These are phyloP conservation scores for Lactarius akahatsu DNA, from an alignment of 768 basidiomycete genomes.

Conservation along the genomic window DNA sequence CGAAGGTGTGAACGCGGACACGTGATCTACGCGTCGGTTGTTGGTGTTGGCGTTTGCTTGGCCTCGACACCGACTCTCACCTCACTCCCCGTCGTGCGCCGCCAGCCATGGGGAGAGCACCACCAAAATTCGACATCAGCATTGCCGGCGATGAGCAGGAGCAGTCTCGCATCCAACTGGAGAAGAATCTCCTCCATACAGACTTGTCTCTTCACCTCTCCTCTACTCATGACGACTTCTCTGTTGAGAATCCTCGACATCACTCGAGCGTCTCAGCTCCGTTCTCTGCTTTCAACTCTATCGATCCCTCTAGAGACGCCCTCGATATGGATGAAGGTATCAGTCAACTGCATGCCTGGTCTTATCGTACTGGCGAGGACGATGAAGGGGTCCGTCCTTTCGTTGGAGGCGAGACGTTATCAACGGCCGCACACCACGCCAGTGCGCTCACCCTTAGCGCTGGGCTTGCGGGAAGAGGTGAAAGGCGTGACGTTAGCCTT, in stretches of 20 bases:
- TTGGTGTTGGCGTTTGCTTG: conserved; percentile 12
- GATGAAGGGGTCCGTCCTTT: conserved; percentile 70
- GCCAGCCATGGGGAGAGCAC: conserved; percentile 19
- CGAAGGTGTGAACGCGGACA: conserved; percentile 14
- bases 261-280: conserved; percentile 51
- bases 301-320: conserved; percentile 57
- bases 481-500: conserved; percentile 54
- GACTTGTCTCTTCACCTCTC: conserved; percentile 72
- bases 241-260: conserved; percentile 73
- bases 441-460: conserved; percentile 84
- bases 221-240: conserved; percentile 45
- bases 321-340: conserved; percentile 50
- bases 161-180: conserved; percentile 72
- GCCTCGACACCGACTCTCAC: not conserved
- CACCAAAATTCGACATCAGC: conserved; percentile 42
- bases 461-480: conserved; percentile 62
- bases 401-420: conserved; percentile 62
- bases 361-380: conserved; percentile 48
- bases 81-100: not conserved
- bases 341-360: conserved; percentile 39
- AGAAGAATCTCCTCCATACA: conserved; percentile 72
- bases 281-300: conserved; percentile 59
- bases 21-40: conserved; percentile 25
- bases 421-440: conserved; percentile 87
- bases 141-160: conserved; percentile 76